These are phyloP conservation scores for Thymus quinquecostatus DNA, from an alignment of 257 asterid species.

Conservation along the genomic window DNA sequence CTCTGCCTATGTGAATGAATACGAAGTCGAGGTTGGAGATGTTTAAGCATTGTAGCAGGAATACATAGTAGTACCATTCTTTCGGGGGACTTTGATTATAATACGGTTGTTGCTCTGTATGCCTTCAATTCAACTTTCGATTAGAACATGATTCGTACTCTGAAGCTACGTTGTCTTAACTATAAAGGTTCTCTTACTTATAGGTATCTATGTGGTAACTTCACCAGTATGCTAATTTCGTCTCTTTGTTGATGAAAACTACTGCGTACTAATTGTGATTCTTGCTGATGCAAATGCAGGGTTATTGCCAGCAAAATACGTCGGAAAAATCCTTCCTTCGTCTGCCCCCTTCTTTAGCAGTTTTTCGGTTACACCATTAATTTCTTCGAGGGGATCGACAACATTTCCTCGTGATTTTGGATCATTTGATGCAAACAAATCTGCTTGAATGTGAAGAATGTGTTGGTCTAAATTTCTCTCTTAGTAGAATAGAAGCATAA, in stretches of 20 bases:
- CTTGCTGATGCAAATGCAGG: slow-evolving; percentile 50
- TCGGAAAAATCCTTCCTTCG: slow-evolving; percentile 91
- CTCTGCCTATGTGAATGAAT: too few relatives aligned
- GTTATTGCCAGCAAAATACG: slow-evolving; percentile 64
- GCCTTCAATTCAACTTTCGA: background rate
- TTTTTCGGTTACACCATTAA: slow-evolving; percentile 67
- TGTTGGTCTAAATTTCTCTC: slow-evolving; percentile 5
- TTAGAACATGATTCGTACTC: too few relatives aligned
- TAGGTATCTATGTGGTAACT: background rate
- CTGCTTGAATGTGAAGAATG: slow-evolving; percentile 41
- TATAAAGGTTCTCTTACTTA: too few relatives aligned
- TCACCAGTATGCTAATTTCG: background rate
- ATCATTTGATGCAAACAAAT: slow-evolving; percentile 96
- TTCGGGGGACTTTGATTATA: too few relatives aligned
- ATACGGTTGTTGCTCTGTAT: too few relatives aligned
- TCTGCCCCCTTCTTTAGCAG: slow-evolving; percentile 85
- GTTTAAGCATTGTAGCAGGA: too few relatives aligned
- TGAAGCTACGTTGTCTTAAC: background rate
- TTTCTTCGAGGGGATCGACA: slow-evolving; percentile 87
- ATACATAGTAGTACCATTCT: too few relatives aligned
- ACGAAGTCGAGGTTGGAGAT: too few relatives aligned
- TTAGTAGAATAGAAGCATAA: background rate
- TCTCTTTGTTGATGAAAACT: background rate
- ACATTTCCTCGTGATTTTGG: slow-evolving; percentile 98
- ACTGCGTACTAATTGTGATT: slow-evolving; percentile 16